Evolutionary conservation across 306 rosid species (phyloP), one percentile per base, ranked within the genome.

Genomic region (Heteromeles arbutifolia): DNA sequence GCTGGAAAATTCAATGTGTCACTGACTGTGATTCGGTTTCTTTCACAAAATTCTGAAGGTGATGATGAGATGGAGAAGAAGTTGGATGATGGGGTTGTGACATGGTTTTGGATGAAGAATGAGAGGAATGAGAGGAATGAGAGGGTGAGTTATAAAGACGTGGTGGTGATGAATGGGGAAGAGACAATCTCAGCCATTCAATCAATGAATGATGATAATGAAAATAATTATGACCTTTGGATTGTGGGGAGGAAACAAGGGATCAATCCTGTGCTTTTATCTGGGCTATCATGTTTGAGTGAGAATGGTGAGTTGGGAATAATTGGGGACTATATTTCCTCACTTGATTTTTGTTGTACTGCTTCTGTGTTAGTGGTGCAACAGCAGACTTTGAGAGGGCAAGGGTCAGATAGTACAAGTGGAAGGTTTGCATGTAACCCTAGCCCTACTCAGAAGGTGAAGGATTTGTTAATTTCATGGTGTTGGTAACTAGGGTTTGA

Each of bases 31-130:
- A 59, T 91, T 31, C 43, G 98, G 32, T 91, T 93, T 75, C 86
- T 91, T 2, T 44, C 96, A 0, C 32, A 68, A 14, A 87, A 82
- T 37, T 69, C 37, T 3, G 69, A 75, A 34, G 96, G 92, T 9
- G 93, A 88, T 37, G 19, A 65, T 56, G 96, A 88, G 70, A 63
- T 78, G 24, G 98, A 93, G 92, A 93, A 86, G 86, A 93, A 93
- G 79, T 79, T 93, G 19, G 98, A 93, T 56, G 98, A 93, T 74
- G 98, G 96, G 8, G 61, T 81, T 24, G 91, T 90, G 65, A 93
- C 97, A 0, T 91, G 90, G 97, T 91, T 93, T 70, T 93, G 96
- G 92, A 92, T 93, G 3, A 93, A 91, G 83, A 91, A 93, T 59
- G 97, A 93, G 81, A 14, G 17, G 11, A n/a, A n/a, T n/a, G n/a